Evolutionary conservation across 805 yeast species (phyloP), one percentile per base, ranked within the genome.

Genomic region (Lipomyces starkeyi): DNA sequence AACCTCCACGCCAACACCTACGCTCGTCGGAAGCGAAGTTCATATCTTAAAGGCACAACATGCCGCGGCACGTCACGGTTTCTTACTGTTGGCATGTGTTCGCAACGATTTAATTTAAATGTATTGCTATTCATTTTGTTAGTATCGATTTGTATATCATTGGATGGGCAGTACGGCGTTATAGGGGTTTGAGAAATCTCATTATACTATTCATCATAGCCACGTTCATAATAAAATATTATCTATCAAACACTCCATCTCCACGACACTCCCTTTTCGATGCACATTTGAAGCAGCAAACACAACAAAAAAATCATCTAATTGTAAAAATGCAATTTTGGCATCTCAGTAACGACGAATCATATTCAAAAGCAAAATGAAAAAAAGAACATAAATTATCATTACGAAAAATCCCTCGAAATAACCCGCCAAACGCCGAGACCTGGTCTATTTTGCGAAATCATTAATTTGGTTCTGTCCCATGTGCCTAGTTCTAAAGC

Each of bases 381-480:
- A 3, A 17, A 43, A n/a, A 8, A 8, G 3, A n/a, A 17, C n/a
- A 7, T 25, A 14, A 59, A 27, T 29, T 22, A 5, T 49, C 3
- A 17, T 43, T 59, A 58, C 25, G 57, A 11, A 17, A 20, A 37
- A 13, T 58, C 55, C 27, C 67, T 52, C 34, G 29, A 17, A n/a
- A n/a, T 40, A 37, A 68, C 54, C 32, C 55, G 34, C 71, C 71
- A 68, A 34, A 69, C 71, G 14, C 72, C 71, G 14, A 69, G 37
- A 14, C 72, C 72, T n/a, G 72, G 72, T 25, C 65, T 14, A 61
- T 69, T 69, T 53, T 69, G 72, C 53, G 27, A 56, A 7, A 17
- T 32, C 8, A 58, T 43, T 20, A 56, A 56, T 20, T 11, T 29
- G 20, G n/a, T 27, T 47, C n/a, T 60, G 14, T 63, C 67, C 69